A percentile compares a stretch with the other conserved stretches of the same genome.
Conservation (phyloP, 139 green algal species). For the Coelastrella sp. region DNA sequence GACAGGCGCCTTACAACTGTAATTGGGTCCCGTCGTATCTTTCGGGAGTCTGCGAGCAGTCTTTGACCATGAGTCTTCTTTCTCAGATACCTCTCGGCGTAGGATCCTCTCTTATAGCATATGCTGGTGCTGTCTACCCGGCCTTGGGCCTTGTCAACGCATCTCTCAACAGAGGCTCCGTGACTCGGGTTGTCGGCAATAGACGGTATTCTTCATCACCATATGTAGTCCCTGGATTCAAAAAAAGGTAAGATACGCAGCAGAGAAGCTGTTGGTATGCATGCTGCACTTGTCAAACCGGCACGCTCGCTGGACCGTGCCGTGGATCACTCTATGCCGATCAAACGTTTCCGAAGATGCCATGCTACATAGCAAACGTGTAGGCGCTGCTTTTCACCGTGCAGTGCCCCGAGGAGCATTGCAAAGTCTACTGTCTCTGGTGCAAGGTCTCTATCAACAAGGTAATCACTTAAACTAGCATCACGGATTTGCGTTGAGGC, state of each 20-base stretch:
- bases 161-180: not conserved
- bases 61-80: constrained; percentile 4
- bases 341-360: no score
- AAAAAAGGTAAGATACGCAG: not conserved
- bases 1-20: not conserved
- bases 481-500: no score
- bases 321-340: no score
- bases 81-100: constrained; percentile 11
- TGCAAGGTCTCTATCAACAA: no score
- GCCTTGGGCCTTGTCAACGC: constrained; percentile 1
- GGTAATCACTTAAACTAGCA: no score
- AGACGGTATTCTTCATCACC: not conserved
- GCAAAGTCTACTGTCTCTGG: no score
- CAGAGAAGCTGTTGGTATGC: not conserved
- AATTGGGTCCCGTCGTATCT: not conserved
- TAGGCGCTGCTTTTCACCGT: no score
- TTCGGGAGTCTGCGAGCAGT: not conserved
- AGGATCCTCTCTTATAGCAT: not conserved
- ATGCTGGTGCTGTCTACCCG: constrained; percentile 21
- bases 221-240: not conserved
- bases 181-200: not conserved
- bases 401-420: no score
- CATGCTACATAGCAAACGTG: no score
- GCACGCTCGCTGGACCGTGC: no score
- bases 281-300: no score